A percentile compares a stretch with the other conserved stretches of the same genome.
phyloP scores from a whole-genome alignment of 2,329 filamentous ascomycete genomes.

The Ceratocystis cacaofunesta region DNA sequence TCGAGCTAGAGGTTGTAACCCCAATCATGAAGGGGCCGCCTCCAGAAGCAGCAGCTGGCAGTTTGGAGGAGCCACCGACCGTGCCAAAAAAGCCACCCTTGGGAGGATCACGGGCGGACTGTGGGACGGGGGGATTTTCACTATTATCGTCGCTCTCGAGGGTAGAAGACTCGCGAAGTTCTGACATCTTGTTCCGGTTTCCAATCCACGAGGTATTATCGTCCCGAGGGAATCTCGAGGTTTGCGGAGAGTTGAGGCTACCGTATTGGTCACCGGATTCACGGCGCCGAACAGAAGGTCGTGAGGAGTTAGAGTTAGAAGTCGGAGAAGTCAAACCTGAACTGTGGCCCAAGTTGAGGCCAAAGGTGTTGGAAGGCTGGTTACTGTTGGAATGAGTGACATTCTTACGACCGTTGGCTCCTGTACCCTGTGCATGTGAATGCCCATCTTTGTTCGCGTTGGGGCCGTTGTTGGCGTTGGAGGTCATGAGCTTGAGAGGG shows the following conservation, averaged over 20 bases:
- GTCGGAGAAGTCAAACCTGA: not conserved
- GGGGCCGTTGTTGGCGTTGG: conserved; percentile 40
- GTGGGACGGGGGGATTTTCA: conserved; percentile 21
- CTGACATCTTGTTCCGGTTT: conserved; percentile 30
- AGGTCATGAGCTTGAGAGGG: conserved; percentile 75
- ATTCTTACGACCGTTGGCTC: conserved; percentile 57
- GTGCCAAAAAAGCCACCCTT: conserved; percentile 15
- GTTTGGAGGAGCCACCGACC: conserved; percentile 8
- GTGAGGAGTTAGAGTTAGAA: conserved; percentile 55
- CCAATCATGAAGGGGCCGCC: conserved; percentile 28
- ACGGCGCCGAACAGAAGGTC: conserved; percentile 64
- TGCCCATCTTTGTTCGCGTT: conserved; percentile 11
- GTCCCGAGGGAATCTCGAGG: conserved; percentile 45
- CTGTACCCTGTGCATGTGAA: conserved; percentile 30
- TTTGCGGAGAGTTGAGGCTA: conserved; percentile 45
- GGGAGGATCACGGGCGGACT: conserved; percentile 13
- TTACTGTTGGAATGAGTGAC: conserved; percentile 55
- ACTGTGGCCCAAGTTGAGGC: conserved; percentile 42
- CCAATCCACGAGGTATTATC: conserved; percentile 45
- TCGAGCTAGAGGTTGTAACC: conserved; percentile 27
- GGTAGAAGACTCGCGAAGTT: conserved; percentile 26
- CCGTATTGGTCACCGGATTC: conserved; percentile 58
- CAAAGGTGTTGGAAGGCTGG: conserved; percentile 19
- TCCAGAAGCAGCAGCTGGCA: conserved; percentile 3
- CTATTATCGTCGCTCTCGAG: conserved; percentile 37